phyloP scores from a whole-genome alignment of 192 early-diverging fungal genomes.

The Gigaspora rosea region DNA sequence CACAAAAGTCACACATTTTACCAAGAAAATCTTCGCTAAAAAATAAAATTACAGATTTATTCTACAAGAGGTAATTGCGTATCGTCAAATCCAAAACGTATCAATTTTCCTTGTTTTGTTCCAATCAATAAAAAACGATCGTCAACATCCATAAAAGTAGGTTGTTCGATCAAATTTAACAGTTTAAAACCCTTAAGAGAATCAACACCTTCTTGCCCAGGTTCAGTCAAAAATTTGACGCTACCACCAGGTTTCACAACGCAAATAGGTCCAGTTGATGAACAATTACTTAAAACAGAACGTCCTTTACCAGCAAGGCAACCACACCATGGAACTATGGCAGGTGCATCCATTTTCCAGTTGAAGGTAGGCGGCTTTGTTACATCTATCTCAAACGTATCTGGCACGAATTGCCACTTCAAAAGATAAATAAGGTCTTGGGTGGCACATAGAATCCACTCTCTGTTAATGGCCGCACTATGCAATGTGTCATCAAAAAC shows the following conservation, averaged over 20 bases:
- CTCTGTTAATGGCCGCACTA: not conserved
- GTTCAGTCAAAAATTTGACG: constrained; percentile 1
- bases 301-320: constrained; percentile 7
- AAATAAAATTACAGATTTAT: no score
- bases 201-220: not conserved
- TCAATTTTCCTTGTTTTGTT: not conserved
- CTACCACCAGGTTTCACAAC: not conserved
- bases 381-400: not conserved
- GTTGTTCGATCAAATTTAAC: not conserved
- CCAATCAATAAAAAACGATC: constrained; percentile 10
- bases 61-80: no score
- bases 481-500: not conserved
- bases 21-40: no score
- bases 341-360: constrained; percentile 6
- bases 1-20: no score
- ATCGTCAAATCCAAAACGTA: constrained; percentile 1
- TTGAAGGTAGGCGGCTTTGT: not conserved
- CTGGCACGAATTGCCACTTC: not conserved
- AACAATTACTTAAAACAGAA: constrained; percentile 7
- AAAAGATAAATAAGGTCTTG: constrained; percentile 5
- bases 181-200: no score
- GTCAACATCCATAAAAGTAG: constrained; percentile 12
- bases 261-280: not conserved
- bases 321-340: not conserved
- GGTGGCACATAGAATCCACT: not conserved